Conservation (phyloP, 2,329 filamentous ascomycete species). For the Aspergillus bombycis region DNA sequence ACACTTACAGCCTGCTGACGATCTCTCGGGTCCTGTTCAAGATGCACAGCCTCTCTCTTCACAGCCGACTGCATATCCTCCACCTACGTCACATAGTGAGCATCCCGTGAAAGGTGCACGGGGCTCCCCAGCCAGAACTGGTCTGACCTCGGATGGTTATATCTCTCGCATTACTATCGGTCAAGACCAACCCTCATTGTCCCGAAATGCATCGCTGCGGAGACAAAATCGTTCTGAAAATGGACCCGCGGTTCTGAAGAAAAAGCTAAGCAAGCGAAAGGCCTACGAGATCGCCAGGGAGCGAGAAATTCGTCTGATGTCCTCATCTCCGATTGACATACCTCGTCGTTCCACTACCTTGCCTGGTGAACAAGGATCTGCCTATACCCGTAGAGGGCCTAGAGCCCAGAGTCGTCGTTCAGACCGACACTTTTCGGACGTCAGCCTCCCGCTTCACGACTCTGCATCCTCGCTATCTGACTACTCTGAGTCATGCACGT, state of each 20-base stretch:
- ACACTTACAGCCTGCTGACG: constrained; percentile 31
- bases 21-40: constrained; percentile 18
- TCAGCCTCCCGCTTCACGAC: constrained; percentile 73
- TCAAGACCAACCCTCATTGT: constrained; percentile 44
- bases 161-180: constrained; percentile 41
- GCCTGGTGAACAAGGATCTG: constrained; percentile 62
- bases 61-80: constrained; percentile 22
- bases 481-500: constrained; percentile 73
- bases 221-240: constrained; percentile 63
- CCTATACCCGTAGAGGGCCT: constrained; percentile 50
- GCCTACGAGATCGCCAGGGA: constrained; percentile 77
- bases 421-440: constrained; percentile 68
- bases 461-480: constrained; percentile 79
- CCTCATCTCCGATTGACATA: constrained; percentile 65
- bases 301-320: constrained; percentile 87
- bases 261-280: constrained; percentile 76
- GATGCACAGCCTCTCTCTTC: constrained; percentile 17
- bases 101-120: constrained; percentile 21
- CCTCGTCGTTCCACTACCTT: constrained; percentile 63
- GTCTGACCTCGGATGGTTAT: constrained; percentile 26
- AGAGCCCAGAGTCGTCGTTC: constrained; percentile 59
- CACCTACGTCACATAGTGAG: constrained; percentile 27
- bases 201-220: constrained; percentile 53
- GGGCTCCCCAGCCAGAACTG: constrained; percentile 12
- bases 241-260: constrained; percentile 61